A percentile compares a stretch with the other conserved stretches of the same genome.
Conservation (phyloP, 257 asterid species). For the Mentha longifolia region DNA sequence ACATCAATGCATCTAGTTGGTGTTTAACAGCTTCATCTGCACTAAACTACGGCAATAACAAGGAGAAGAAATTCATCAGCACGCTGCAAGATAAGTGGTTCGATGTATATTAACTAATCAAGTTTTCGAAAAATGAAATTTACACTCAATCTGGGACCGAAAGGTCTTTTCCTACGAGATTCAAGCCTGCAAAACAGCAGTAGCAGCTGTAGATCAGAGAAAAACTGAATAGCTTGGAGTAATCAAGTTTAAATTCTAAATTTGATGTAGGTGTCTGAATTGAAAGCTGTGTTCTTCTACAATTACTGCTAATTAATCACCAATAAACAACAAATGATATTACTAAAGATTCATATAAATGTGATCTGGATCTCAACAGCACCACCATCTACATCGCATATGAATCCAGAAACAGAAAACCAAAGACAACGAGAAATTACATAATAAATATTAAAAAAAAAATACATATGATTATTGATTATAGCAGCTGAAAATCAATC, state of each 20-base stretch:
- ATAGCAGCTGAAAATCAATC: slow-evolving; percentile 20
- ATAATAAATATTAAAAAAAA: not conserved
- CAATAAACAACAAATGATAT: not conserved
- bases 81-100: slow-evolving; percentile 8
- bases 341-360: slow-evolving; percentile 7
- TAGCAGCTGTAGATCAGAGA: slow-evolving; percentile 14
- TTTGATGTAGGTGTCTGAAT: not conserved
- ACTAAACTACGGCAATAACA: slow-evolving; percentile 56
- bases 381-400: slow-evolving; percentile 4
- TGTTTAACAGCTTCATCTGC: slow-evolving; percentile 85
- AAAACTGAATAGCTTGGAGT: no score
- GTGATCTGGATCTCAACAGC: slow-evolving; percentile 2
- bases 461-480: not conserved
- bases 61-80: slow-evolving; percentile 27
- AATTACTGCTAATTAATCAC: not conserved
- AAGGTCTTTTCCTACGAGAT: slow-evolving; percentile 75
- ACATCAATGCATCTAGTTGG: slow-evolving; percentile 96
- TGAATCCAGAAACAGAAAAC: not conserved
- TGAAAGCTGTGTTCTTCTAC: not conserved
- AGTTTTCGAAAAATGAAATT: slow-evolving; percentile 28
- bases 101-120: slow-evolving; percentile 1
- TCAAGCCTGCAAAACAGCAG: slow-evolving; percentile 72
- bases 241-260: not conserved
- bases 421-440: not conserved
- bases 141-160: slow-evolving; percentile 91